A percentile compares a stretch with the other conserved stretches of the same genome.
Evolutionary conservation across 164 flowering plant genomes (phyloP).

Genomic region (Dillenia suffruticosa): DNA sequence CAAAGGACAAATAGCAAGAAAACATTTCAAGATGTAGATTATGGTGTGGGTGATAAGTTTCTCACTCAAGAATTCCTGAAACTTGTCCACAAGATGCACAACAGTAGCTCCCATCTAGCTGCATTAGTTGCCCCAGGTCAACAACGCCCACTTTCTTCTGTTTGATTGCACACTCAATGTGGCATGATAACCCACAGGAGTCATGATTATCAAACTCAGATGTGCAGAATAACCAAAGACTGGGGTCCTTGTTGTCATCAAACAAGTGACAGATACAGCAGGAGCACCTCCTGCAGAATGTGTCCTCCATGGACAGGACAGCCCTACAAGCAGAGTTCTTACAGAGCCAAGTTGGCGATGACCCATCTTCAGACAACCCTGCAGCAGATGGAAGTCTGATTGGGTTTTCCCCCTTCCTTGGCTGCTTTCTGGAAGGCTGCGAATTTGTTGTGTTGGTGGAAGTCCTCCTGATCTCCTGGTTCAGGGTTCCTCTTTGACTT

Average conservation of each 20-base stretch:
- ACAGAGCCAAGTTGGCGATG: conserved; percentile 13
- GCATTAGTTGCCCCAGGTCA: conserved; percentile 11
- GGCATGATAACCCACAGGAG: conserved; percentile 51
- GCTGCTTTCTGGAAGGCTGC: too few relatives aligned
- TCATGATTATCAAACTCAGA: conserved; percentile 19
- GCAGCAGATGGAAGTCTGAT: too few relatives aligned
- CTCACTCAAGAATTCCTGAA: too few relatives aligned
- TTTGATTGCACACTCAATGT: conserved; percentile 37
- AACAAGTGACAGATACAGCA: conserved; percentile 45
- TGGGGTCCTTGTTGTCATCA: conserved; percentile 61
- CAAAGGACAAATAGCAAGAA: too few relatives aligned
- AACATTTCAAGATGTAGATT: too few relatives aligned
- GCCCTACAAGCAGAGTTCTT: conserved; percentile 46
- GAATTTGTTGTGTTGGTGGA: too few relatives aligned
- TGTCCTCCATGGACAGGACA: conserved; percentile 16
- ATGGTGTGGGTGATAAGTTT: too few relatives aligned
- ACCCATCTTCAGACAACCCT: too few relatives aligned
- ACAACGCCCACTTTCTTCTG: conserved; percentile 30
- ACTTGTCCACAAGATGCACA: conserved; percentile 41
- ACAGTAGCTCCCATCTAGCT: conserved; percentile 39
- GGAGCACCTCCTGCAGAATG: conserved; percentile 53
- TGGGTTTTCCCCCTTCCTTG: too few relatives aligned
- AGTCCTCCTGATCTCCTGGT: too few relatives aligned
- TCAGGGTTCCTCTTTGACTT: too few relatives aligned
- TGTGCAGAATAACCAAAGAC: conserved; percentile 46